Evolutionary conservation across 163 green algal species (phyloP), one percentile per base, ranked within the genome.

Genomic region (Volvox carteri): DNA sequence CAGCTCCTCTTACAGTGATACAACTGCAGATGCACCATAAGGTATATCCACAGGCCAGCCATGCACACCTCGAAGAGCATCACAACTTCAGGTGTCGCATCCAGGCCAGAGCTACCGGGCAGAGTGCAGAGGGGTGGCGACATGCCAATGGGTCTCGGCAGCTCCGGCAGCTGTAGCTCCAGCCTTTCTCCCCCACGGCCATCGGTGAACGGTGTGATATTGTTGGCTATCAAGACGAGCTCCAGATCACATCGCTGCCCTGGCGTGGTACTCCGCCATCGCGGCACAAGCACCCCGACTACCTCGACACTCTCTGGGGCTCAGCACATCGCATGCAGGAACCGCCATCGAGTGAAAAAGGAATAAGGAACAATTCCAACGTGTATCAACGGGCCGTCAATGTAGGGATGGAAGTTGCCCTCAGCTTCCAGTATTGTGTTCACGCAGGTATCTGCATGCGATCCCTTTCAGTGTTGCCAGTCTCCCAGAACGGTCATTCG

Each of bases 301-400:
- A 98, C 92, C 84, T 96, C 91, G 30, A 99, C 91, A 44, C 96
- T 93, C 77, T 99, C 97, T 96, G 48, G 30, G 23, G 60, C 35
- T 37, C 62, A 74, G n/a, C n/a, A n/a, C n/a, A n/a, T n/a, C n/a
- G n/a, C n/a, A n/a, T n/a, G n/a, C n/a, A n/a, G n/a, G n/a, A n/a
- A n/a, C n/a, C n/a, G n/a, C n/a, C 19, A 33, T 5, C 16, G 56
- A 23, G 56, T 33, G 56, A 67, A 9, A 23, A 67, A 28, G 56
- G 56, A n/a, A n/a, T n/a, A n/a, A n/a, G n/a, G n/a, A n/a, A n/a
- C n/a, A n/a, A n/a, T n/a, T n/a, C n/a, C n/a, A n/a, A n/a, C n/a
- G n/a, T n/a, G n/a, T n/a, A n/a, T n/a, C n/a, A n/a, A n/a, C n/a
- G n/a, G n/a, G n/a, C n/a, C n/a, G n/a, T n/a, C n/a, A n/a, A n/a